Percentiles rank a stretch among this genome's conserved stretches.
Conservation (phyloP, 1,284 basidiomycete genomes). For the Ustilago lituana region DNA sequence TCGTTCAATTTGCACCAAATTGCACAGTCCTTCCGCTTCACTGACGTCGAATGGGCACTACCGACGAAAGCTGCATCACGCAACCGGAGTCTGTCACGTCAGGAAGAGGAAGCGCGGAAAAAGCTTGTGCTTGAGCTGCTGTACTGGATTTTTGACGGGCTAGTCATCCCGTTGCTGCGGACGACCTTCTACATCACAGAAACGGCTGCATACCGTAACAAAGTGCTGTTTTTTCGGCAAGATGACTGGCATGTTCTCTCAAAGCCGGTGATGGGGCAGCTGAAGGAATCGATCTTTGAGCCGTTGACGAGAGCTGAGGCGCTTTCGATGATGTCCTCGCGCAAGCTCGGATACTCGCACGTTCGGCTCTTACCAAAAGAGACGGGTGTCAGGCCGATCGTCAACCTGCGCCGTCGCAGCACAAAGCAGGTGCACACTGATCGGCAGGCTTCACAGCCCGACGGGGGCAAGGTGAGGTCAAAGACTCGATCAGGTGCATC, state of each 20-base stretch:
- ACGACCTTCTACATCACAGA: conserved; percentile 95
- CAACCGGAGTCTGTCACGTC: conserved; percentile 70
- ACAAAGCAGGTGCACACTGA: conserved; percentile 32
- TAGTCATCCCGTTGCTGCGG: conserved; percentile 83
- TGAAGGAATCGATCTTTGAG: conserved; percentile 71
- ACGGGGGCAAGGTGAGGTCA: background rate
- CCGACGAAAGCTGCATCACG: conserved; percentile 64
- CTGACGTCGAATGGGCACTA: conserved; percentile 83
- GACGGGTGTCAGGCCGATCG: conserved; percentile 90
- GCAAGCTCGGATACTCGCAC: conserved; percentile 79
- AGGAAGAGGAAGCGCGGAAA: conserved; percentile 78
- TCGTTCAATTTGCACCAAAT: conserved; percentile 81
- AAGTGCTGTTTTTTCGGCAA: conserved; percentile 89
- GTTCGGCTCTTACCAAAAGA: conserved; percentile 93
- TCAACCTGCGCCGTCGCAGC: conserved; percentile 81
- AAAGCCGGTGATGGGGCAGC: conserved; percentile 78
- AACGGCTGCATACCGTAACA: conserved; percentile 85
- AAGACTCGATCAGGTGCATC: background rate
- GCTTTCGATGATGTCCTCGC: conserved; percentile 53
- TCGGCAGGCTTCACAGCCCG: conserved; percentile 7
- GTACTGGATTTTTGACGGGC: conserved; percentile 90
- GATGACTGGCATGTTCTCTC: conserved; percentile 88
- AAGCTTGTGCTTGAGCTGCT: conserved; percentile 84
- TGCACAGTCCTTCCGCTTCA: conserved; percentile 79
- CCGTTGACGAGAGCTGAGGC: conserved; percentile 60